Conservation (phyloP, 352 stramenopile genomes). For the Pythium brassicae region DNA sequence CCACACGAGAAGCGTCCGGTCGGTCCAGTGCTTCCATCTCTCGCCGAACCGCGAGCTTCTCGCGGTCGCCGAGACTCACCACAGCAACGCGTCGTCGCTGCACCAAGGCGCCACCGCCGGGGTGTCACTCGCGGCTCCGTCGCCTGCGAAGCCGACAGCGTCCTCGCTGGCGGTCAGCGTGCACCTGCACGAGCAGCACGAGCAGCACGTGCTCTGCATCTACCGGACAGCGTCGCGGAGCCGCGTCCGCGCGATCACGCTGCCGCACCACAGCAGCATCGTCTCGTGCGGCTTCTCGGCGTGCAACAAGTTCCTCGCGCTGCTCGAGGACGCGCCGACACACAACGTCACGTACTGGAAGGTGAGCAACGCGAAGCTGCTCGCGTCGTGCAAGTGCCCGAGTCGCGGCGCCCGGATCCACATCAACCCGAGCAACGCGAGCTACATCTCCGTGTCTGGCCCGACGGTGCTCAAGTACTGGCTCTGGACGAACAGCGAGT, state of each 20-base stretch:
- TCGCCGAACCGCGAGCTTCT: conserved; percentile 67
- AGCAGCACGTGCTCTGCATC: conserved; percentile 55
- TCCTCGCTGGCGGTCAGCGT: conserved; percentile 11
- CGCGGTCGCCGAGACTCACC: conserved; percentile 55
- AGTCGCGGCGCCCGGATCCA: conserved; percentile 60
- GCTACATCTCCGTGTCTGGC: conserved; percentile 72
- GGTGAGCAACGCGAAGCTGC: conserved; percentile 65
- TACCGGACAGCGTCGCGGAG: conserved; percentile 47
- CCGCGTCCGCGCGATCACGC: conserved; percentile 36
- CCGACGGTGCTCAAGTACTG: conserved; percentile 77
- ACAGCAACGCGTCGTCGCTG: conserved; percentile 17
- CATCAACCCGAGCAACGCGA: conserved; percentile 63
- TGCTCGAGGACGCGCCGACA: conserved; percentile 65
- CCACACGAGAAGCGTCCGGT: conserved; percentile 40
- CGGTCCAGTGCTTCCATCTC: conserved; percentile 62
- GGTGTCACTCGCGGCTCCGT: neutral
- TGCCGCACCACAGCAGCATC: conserved; percentile 52
- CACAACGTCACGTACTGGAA: conserved; percentile 83
- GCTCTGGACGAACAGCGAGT: conserved; percentile 72
- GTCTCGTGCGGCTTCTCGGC: conserved; percentile 64
- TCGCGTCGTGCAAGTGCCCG: conserved; percentile 65
- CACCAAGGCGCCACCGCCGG: neutral
- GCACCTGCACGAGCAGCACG: conserved; percentile 19
- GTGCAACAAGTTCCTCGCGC: conserved; percentile 73
- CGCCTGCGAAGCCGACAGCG: conserved; percentile 4